These are phyloP conservation scores for Claviceps sp. DNA, from an alignment of 2,329 filamentous ascomycete genomes.

Conservation along the genomic window DNA sequence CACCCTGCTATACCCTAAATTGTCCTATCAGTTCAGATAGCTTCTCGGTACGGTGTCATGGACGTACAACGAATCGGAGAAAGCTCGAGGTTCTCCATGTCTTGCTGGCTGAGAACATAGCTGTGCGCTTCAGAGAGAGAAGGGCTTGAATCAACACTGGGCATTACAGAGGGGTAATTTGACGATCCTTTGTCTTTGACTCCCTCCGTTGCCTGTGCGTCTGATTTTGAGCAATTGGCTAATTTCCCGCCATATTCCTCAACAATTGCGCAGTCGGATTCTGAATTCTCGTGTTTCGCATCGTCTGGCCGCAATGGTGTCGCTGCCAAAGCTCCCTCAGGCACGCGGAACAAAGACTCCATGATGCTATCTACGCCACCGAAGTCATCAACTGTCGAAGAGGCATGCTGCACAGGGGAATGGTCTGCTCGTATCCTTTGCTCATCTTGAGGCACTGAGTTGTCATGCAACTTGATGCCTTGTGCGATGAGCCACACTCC, in stretches of 20 bases:
- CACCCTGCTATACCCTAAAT: constrained; percentile 12
- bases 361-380: constrained; percentile 7
- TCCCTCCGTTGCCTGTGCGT: neutral
- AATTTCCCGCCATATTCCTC: neutral
- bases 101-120: constrained; percentile 17
- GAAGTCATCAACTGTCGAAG: neutral
- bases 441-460: constrained; percentile 10
- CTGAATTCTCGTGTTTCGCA: neutral
- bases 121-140: constrained; percentile 13
- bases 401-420: neutral
- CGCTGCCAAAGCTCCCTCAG: neutral
- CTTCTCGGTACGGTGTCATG: neutral
- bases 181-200: constrained; percentile 18
- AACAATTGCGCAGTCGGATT: neutral
- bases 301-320: neutral
- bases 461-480: constrained; percentile 15
- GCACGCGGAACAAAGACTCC: constrained; percentile 3
- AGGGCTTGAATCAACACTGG: constrained; percentile 21
- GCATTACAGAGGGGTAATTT: constrained; percentile 19
- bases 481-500: constrained; percentile 25
- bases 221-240: neutral
- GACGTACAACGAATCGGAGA: constrained; percentile 22
- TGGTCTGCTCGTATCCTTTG: constrained; percentile 4
- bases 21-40: neutral
- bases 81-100: constrained; percentile 21